Conservation (phyloP, 352 stramenopile species). For the Nothophytophthora sp. region DNA sequence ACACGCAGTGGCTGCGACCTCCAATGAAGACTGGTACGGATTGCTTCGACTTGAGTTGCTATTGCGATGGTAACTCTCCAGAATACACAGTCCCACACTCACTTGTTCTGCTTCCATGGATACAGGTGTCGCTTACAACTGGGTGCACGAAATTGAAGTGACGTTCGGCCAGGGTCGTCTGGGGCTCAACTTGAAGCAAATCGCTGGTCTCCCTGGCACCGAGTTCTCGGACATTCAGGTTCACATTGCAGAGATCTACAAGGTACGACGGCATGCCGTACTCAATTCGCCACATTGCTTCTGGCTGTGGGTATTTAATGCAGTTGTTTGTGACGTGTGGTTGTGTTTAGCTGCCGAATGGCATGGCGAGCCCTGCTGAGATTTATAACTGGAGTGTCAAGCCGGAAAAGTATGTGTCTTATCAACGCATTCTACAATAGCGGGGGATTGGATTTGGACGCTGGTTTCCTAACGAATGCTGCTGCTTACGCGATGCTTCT, state of each 20-base stretch:
- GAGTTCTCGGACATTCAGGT: constrained; percentile 77
- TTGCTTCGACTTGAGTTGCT: too few species aligned
- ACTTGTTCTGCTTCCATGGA: background rate
- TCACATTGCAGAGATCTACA: constrained; percentile 85
- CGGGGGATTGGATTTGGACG: too few species aligned
- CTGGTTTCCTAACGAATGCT: too few species aligned
- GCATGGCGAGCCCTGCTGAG: constrained; percentile 81
- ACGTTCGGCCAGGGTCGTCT: constrained; percentile 77
- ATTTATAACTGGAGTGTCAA: constrained; percentile 93
- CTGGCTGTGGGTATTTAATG: too few species aligned
- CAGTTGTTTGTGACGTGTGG: too few species aligned
- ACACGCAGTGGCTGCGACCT: constrained; percentile 83
- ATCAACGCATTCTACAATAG: too few species aligned
- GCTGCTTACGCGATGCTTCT: too few species aligned
- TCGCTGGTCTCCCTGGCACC: constrained; percentile 67
- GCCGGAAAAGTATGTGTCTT: constrained; percentile 70
- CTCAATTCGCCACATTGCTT: too few species aligned
- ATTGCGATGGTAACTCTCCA: too few species aligned
- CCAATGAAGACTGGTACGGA: constrained; percentile 74
- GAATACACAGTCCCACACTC: too few species aligned
- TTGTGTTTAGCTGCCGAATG: constrained; percentile 66
- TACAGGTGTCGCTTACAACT: constrained; percentile 69
- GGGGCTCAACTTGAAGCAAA: constrained; percentile 85
- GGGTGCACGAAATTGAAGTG: constrained; percentile 84
- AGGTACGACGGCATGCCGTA: too few species aligned